phyloP scores from a whole-genome alignment of 352 stramenopile genomes.

The Thraustotheca clavata region DNA sequence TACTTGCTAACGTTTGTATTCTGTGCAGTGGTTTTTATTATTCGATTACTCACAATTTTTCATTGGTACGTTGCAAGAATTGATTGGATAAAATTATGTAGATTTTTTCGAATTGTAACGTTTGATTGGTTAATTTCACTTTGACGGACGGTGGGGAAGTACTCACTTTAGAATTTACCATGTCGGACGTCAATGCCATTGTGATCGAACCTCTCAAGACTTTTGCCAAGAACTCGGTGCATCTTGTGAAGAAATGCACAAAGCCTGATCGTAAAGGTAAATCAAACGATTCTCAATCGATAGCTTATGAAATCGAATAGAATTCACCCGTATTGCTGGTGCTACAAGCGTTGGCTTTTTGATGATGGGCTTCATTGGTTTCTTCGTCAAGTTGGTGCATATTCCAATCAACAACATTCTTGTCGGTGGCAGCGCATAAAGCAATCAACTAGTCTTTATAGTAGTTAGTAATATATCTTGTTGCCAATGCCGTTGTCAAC shows the following conservation, averaged over 20 bases:
- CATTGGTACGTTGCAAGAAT: conserved; percentile 7
- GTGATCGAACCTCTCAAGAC: conserved; percentile 95
- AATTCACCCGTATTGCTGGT: conserved; percentile 93
- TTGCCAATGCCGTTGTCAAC: too few species aligned
- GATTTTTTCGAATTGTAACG: background rate
- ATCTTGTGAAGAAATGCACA: conserved; percentile 99
- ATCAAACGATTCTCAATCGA: conserved; percentile 13
- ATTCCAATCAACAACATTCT: conserved; percentile 99
- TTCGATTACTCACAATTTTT: background rate
- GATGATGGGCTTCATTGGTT: conserved; percentile 99
- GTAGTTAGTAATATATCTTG: conserved; percentile 11
- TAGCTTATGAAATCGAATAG: conserved; percentile 29
- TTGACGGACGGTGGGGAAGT: too few species aligned
- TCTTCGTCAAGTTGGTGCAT: conserved; percentile 99
- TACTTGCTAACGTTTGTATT: too few species aligned
- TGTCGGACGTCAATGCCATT: conserved; percentile 86
- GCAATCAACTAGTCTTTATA: conserved; percentile 2
- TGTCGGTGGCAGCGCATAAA: conserved; percentile 81
- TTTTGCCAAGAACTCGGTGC: conserved; percentile 96
- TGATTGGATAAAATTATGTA: conserved; percentile 3
- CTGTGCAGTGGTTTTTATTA: too few species aligned
- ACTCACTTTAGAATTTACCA: conserved; percentile 25
- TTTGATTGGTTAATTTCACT: background rate
- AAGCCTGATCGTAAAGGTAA: conserved; percentile 97
- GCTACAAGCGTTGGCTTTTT: conserved; percentile 96